phyloP scores from a whole-genome alignment of 2,329 filamentous ascomycete species.

The Microsporum ferrugineum region DNA sequence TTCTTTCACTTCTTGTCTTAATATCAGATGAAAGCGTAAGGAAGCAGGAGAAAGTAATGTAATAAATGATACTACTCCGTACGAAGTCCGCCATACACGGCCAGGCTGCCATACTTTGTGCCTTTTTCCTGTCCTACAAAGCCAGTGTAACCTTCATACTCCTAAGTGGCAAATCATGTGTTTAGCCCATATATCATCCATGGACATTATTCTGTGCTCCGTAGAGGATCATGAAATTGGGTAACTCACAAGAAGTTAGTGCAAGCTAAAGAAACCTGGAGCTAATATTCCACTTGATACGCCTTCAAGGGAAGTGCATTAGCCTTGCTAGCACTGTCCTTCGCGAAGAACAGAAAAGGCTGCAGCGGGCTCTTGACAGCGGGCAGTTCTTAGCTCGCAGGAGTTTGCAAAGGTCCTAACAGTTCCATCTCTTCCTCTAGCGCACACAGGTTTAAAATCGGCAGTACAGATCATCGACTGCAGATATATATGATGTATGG shows the following conservation, averaged over 20 bases:
- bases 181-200: neutral
- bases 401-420: neutral
- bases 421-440: neutral
- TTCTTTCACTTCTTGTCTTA: no score
- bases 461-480: neutral
- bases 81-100: no score
- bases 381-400: neutral
- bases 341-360: neutral
- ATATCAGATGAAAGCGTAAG: no score
- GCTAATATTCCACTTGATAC: neutral
- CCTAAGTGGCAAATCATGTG: neutral
- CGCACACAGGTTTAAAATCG: neutral
- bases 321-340: neutral
- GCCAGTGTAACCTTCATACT: neutral
- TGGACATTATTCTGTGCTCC: no score
- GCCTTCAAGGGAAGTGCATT: neutral
- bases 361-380: neutral
- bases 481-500: neutral
- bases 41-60: no score
- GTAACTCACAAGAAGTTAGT: neutral
- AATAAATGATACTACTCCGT: no score
- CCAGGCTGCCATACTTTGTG: no score
- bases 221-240: neutral
- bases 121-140: neutral
- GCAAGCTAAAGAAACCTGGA: neutral